Evolutionary conservation across 768 basidiomycete species (phyloP).

Genomic region (Pisolithus marmoratus): DNA sequence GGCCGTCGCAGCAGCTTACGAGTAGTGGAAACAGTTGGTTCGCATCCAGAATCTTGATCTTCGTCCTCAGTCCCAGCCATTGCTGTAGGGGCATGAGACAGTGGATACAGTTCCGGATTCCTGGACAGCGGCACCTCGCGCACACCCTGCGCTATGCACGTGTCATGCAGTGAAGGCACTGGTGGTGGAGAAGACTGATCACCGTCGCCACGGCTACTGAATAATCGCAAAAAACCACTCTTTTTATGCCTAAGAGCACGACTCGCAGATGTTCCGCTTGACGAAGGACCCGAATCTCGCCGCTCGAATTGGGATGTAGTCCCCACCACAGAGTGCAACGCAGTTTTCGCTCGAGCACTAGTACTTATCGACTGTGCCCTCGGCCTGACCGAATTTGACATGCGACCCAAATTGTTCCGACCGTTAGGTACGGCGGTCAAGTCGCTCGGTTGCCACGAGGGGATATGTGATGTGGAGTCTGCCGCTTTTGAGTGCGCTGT

Average conservation of each 20-base stretch:
- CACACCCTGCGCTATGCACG: slow-evolving; percentile 23
- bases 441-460: slow-evolving; percentile 31
- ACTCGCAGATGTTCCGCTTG: slow-evolving; percentile 19
- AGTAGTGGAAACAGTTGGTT: slow-evolving; percentile 16
- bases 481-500: slow-evolving; percentile 20
- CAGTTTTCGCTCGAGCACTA: slow-evolving; percentile 43
- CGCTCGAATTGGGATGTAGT: slow-evolving; percentile 35
- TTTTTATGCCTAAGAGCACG: slow-evolving; percentile 69
- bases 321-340: slow-evolving; percentile 32
- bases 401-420: slow-evolving; percentile 18
- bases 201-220: slow-evolving; percentile 44
- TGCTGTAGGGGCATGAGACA: slow-evolving; percentile 29
- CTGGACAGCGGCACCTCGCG: slow-evolving; percentile 23
- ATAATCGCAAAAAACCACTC: slow-evolving; percentile 76
- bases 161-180: slow-evolving; percentile 45
- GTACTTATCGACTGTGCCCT: slow-evolving; percentile 61
- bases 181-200: slow-evolving; percentile 47
- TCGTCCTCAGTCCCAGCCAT: slow-evolving; percentile 7
- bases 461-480: slow-evolving; percentile 21
- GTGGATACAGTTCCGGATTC: slow-evolving; percentile 39
- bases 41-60: slow-evolving; percentile 1
- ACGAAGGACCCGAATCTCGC: slow-evolving; percentile 34
- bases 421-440: slow-evolving; percentile 16
- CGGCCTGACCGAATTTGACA: slow-evolving; percentile 20
- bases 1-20: slow-evolving; percentile 26